Percentiles rank a stretch among this genome's conserved stretches.
Conservation (phyloP, 2,329 filamentous ascomycete species). For the Ambrosiella xylebori region DNA sequence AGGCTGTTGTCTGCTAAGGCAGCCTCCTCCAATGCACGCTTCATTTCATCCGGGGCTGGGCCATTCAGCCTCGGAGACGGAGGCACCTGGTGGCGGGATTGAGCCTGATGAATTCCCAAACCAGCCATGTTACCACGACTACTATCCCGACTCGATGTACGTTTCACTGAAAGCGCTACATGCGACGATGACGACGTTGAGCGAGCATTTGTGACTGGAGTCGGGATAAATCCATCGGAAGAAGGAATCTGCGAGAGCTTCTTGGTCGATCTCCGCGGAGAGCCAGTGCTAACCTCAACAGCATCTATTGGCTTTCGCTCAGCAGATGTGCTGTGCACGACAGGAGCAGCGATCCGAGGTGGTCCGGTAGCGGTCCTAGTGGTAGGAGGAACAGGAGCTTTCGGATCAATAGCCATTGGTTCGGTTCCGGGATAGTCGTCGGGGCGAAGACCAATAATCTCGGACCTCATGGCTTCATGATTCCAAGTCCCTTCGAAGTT, state of each 20-base stretch:
- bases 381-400: neutral
- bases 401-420: neutral
- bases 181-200: conserved; percentile 3
- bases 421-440: conserved; percentile 37
- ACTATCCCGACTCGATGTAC: conserved; percentile 5
- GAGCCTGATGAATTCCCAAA: conserved; percentile 1
- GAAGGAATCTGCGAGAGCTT: neutral
- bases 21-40: conserved; percentile 7
- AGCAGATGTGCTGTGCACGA: conserved; percentile 3
- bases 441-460: conserved; percentile 65
- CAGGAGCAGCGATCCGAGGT: conserved; percentile 1
- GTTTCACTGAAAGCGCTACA: neutral
- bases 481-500: conserved; percentile 75
- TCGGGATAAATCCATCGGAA: conserved; percentile 7
- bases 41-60: conserved; percentile 1
- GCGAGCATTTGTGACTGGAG: conserved; percentile 10
- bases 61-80: conserved; percentile 2
- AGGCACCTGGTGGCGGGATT: neutral
- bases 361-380: conserved; percentile 2
- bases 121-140: conserved; percentile 5
- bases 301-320: conserved; percentile 3
- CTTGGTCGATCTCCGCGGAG: conserved; percentile 2
- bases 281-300: neutral
- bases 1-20: neutral
- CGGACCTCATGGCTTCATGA: conserved; percentile 51